Conservation (phyloP, 2,329 filamentous ascomycete species). For the Alternaria solani region DNA sequence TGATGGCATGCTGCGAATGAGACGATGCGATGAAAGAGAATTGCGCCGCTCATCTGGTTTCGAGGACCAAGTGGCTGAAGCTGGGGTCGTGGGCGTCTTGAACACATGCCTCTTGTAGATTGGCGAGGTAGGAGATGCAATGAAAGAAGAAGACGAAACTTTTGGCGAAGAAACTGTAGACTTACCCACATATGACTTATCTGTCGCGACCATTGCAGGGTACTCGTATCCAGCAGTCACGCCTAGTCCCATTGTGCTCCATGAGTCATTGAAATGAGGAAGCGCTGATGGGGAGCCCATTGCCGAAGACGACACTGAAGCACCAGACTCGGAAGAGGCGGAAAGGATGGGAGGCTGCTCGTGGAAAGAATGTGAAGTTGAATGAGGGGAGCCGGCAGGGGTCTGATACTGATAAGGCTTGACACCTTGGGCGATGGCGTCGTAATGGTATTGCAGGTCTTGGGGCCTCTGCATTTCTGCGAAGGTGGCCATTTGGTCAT, state of each 20-base stretch:
- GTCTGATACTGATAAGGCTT: slow-evolving; percentile 51
- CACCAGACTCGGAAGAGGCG: slow-evolving; percentile 60
- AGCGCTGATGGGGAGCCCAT: slow-evolving; percentile 65
- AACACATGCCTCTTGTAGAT: slow-evolving; percentile 32
- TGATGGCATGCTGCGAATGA: slow-evolving; percentile 26
- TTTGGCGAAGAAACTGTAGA: slow-evolving; percentile 50
- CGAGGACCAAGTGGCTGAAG: slow-evolving; percentile 51
- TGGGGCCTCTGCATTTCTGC: slow-evolving; percentile 42
- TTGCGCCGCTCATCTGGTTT: slow-evolving; percentile 30
- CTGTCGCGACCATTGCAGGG: slow-evolving; percentile 56
- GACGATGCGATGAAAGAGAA: slow-evolving; percentile 40
- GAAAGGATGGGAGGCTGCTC: slow-evolving; percentile 56
- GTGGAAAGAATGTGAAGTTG: slow-evolving; percentile 57
- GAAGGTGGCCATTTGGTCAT: slow-evolving; percentile 47
- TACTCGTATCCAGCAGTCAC: slow-evolving; percentile 67
- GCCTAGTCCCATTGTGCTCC: slow-evolving; percentile 67
- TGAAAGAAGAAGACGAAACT: slow-evolving; percentile 26
- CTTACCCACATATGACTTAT: slow-evolving; percentile 62
- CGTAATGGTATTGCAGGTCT: slow-evolving; percentile 48
- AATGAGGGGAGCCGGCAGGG: slow-evolving; percentile 55
- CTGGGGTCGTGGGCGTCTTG: slow-evolving; percentile 40
- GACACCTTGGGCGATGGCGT: slow-evolving; percentile 47
- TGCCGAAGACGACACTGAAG: slow-evolving; percentile 60
- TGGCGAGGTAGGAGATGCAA: slow-evolving; percentile 25
- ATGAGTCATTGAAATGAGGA: slow-evolving; percentile 66